Base-by-base conservation (phyloP, 2,329 filamentous ascomycete genomes). In the Diaporthe caulivora region DNA sequence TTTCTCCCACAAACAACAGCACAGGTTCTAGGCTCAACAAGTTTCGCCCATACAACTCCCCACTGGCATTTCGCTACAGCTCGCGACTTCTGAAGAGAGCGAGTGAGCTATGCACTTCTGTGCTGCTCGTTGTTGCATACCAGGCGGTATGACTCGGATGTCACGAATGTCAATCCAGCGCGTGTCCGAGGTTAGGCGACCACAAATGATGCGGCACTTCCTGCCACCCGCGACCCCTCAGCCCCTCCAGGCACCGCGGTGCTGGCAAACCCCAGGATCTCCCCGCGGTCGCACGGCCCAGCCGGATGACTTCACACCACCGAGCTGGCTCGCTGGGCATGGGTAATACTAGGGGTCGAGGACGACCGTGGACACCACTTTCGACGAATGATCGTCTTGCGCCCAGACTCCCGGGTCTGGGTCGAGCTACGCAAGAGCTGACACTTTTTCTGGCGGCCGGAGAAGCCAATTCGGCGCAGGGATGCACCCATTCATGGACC, bases 401-500 rank as follows among this genome's bases (percentile, higher is more conserved):
- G 72, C 65, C 67, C 67, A 73, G 72, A 71, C 55, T 57, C 47
- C 72, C 67, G 67, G 72, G 65, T 73, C 65, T 55, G 72, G 53
- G 11, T 37, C 34, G 34, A 64, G 49, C 58, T 65, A 47, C 62
- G 44, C 44, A 51, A 29, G 60, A 55, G 70, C 62, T 55, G 40
- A 67, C 42, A 26, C n/a, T 6, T 44, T 29, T 18, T 6, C n/a
- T 18, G 47, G 47, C 49, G 18, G 34, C 49, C n/a, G 24, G 57
- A 65, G 34, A 31, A 37, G 60, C 60, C 49, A 42, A 57, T 37
- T 65, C 37, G 47, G 37, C 37, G 17, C 60, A 72, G 47, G 70
- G 70, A 47, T 58, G 60, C 60, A 42, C 55, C 26, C 60, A n/a
- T 24, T 49, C 29, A 72, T 69, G 71, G 71, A 72, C 71, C 54